Conservation (phyloP, 208 protist species). For the Leishmania gerbilli region DNA sequence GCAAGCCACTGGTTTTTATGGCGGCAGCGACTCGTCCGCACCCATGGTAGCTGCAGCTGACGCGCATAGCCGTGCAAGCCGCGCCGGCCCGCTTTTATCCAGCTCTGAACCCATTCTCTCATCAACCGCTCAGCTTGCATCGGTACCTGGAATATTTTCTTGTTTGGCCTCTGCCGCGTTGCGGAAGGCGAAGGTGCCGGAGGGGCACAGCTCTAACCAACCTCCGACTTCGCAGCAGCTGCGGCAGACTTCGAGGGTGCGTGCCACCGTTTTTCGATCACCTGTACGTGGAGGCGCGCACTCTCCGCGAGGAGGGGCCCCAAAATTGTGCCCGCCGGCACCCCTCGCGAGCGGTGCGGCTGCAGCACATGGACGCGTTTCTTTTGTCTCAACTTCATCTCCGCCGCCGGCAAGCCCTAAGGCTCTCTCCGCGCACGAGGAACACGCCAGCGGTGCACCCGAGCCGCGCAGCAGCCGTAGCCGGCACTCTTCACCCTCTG, state of each 20-base stretch:
- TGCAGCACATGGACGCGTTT: not conserved
- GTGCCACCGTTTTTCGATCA: not conserved
- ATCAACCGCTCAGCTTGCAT: not conserved
- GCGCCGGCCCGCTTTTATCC: not conserved
- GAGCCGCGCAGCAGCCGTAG: not conserved
- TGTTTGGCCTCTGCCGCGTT: not conserved
- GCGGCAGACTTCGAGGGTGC: not conserved
- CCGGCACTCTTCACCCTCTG: not conserved
- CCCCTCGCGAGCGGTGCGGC: not conserved
- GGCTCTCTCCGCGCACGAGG: not conserved
- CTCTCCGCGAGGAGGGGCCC: not conserved
- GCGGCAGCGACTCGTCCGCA: not conserved
- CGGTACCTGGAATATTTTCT: too few species aligned
- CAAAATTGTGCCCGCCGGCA: not conserved
- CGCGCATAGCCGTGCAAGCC: not conserved
- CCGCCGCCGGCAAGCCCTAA: not conserved
- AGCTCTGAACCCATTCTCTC: not conserved
- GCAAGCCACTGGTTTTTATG: not conserved
- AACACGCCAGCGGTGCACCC: not conserved
- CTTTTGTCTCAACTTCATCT: constrained; percentile 2
- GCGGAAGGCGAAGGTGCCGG: not conserved
- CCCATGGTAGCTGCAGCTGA: not conserved
- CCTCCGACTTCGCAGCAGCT: not conserved
- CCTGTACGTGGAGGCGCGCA: not conserved
- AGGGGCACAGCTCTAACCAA: not conserved